phyloP scores from a whole-genome alignment of 2,329 filamentous ascomycete species.

The Colletotrichum sp. region DNA sequence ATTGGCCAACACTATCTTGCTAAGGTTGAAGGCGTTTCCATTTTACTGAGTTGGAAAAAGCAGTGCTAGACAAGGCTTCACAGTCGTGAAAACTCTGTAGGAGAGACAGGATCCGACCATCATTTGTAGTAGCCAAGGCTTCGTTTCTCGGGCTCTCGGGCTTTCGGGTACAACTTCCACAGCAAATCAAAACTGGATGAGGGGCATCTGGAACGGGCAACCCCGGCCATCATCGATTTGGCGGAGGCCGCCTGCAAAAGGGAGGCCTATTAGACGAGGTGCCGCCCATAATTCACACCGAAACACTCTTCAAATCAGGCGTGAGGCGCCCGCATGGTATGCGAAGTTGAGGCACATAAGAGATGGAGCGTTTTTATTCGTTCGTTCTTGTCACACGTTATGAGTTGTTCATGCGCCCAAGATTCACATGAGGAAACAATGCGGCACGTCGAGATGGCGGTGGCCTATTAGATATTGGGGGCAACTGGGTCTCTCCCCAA shows the following conservation, averaged over 20 bases:
- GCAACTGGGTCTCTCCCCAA: not conserved
- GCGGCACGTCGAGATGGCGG: not conserved
- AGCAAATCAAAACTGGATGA: not conserved
- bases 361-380: not conserved
- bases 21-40: not conserved
- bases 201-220: not conserved
- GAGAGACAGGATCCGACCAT: not conserved
- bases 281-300: not conserved
- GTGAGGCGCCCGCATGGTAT: not conserved
- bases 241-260: not conserved
- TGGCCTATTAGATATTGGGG: not conserved
- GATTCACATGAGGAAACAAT: not conserved
- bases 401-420: not conserved
- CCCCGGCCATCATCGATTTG: not conserved
- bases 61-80: not conserved
- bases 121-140: not conserved
- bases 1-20: not conserved
- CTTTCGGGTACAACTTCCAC: not conserved
- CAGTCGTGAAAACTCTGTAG: not conserved
- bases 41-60: not conserved
- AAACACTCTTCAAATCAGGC: not conserved
- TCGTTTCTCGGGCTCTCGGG: not conserved
- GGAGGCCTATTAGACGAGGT: not conserved
- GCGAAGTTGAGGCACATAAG: not conserved
- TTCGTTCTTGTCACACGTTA: not conserved